Evolutionary conservation across 2,329 filamentous ascomycete species (phyloP).

Genomic region (Exserohilum rostratum): DNA sequence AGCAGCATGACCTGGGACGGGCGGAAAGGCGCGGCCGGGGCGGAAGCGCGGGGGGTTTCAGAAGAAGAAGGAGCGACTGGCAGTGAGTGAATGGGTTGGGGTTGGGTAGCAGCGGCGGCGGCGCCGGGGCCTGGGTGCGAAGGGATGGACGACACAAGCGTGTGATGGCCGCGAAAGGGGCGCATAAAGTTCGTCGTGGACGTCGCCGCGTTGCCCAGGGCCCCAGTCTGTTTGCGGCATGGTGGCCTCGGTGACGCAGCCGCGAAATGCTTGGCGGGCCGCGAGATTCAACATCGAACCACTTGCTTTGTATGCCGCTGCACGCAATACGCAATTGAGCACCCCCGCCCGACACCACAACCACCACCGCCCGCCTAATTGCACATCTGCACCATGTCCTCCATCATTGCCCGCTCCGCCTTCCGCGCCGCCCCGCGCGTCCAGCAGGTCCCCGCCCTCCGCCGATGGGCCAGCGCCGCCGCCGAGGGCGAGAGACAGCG

Average conservation of each 20-base stretch:
- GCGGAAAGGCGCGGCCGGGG: constrained; percentile 14
- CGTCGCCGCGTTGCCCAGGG: constrained; percentile 18
- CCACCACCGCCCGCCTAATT: constrained; percentile 23
- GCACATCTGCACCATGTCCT: constrained; percentile 52
- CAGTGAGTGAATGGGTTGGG: constrained; percentile 25
- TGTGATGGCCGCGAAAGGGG: constrained; percentile 23
- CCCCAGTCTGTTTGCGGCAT: constrained; percentile 19
- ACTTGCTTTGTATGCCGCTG: constrained; percentile 18
- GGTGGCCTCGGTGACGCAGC: constrained; percentile 19
- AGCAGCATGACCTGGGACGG: constrained; percentile 42
- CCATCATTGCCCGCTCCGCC: constrained; percentile 53
- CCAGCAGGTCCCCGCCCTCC: constrained; percentile 43
- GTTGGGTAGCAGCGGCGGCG: constrained; percentile 22
- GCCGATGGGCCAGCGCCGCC: constrained; percentile 47
- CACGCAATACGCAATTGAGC: constrained; percentile 19
- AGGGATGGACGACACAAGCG: background rate
- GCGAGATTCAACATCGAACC: constrained; percentile 28
- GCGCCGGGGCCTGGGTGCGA: constrained; percentile 7
- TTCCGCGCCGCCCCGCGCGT: constrained; percentile 56
- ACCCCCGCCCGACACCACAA: constrained; percentile 6
- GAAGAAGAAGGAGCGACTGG: constrained; percentile 22
- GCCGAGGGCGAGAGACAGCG: constrained; percentile 54
- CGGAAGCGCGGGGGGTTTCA: background rate
- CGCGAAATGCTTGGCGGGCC: constrained; percentile 19
- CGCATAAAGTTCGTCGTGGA: constrained; percentile 21